Conservation (phyloP, 2,329 filamentous ascomycete genomes). For the Aurifilum marmelostoma region DNA sequence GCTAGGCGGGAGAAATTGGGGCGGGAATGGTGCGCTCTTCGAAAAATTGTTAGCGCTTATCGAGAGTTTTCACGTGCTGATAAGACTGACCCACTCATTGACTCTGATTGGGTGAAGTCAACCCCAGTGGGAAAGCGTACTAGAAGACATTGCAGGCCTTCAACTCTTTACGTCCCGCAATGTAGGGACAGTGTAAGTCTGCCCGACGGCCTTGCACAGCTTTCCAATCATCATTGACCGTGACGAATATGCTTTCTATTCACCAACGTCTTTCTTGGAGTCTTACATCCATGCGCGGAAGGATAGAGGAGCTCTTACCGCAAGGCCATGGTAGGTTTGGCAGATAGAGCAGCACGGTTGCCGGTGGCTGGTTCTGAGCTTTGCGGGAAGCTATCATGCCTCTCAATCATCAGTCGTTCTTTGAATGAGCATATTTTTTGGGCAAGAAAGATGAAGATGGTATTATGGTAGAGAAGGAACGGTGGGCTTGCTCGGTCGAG, state of each 20-base stretch:
- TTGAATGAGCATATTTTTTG: background rate
- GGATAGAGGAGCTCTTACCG: background rate
- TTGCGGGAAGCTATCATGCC: background rate
- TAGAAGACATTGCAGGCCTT: background rate
- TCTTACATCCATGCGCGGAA: background rate
- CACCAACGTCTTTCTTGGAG: background rate
- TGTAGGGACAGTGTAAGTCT: background rate
- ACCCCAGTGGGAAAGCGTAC: background rate
- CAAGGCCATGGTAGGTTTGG: background rate
- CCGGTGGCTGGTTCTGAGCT: background rate
- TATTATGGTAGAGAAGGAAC: background rate
- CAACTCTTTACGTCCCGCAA: background rate
- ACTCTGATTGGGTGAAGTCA: background rate
- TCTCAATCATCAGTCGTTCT: background rate
- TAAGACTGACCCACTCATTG: constrained; percentile 1
- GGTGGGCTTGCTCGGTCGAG: background rate
- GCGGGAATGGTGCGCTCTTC: constrained; percentile 27
- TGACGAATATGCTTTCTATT: background rate
- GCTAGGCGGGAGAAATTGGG: constrained; percentile 26
- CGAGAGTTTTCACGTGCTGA: constrained; percentile 5
- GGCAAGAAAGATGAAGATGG: background rate
- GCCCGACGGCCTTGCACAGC: background rate
- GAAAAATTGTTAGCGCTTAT: constrained; percentile 16
- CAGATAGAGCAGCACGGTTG: background rate
- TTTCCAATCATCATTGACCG: too few species aligned